Base-by-base conservation (phyloP, 1,139 yeast species). In the Saccharomyces hybrid region DNA sequence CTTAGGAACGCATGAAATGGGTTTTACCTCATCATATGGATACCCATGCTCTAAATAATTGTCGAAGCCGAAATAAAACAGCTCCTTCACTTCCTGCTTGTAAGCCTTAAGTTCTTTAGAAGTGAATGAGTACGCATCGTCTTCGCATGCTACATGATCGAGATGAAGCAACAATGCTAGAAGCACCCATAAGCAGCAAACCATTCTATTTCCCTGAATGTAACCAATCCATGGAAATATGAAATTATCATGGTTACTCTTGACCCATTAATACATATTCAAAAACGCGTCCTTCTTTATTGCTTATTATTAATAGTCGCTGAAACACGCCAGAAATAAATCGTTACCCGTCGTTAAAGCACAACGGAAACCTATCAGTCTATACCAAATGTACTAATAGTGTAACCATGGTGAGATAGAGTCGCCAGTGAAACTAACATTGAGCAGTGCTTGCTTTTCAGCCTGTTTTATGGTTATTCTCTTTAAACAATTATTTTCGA, bases 21-120 rank as follows among this genome's bases (percentile, higher is more conserved):
- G 97, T 47, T 78, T 72, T 6, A 91, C 81, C 65, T 89, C 97
- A 69, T 91, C 98, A 27, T 74, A 80, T 0, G 98, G 98, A 64
- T 81, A 89, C 1, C 90, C 97, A 63, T 77, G 64, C 1, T 72
- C 69, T 73, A 87, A 75, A 66, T 91, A 91, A n/a, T 83, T 77
- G 52, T 75, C 65, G 86, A 95, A 88, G 0, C 88, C 95, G 71
- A 88, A 95, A 55, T 80, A 70, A 62, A 90, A 88, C 52, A 90
- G 72, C 2, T 68, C 64, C 56, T 69, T 71, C 0, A 95, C 82
- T 58, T 83, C 83, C 23, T 74, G 66, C 58, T 73, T 74, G 34
- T 84, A 73, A 13, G 68, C 58, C 3, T 66, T 57, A 8, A 85
- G 63, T 62, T 85, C 89, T 2, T 64, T 60, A 11, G 76, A 76